Evolutionary conservation across 163 green algal genomes (phyloP).

Genomic region (Prototheca wickerhamii): DNA sequence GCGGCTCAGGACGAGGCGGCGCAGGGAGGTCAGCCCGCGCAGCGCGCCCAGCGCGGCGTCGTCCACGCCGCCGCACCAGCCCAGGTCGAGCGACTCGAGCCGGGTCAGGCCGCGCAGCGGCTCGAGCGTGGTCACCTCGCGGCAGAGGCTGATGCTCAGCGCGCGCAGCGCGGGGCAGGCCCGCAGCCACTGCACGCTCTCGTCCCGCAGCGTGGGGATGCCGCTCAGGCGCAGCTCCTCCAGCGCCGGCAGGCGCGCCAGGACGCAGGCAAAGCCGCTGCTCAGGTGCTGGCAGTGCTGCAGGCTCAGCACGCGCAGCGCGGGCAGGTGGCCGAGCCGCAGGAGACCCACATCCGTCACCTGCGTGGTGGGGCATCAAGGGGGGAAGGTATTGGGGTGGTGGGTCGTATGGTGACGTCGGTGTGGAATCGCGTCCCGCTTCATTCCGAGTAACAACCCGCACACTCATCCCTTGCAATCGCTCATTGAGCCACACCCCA

Average conservation of each 20-base stretch:
- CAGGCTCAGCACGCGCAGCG: constrained; percentile 9
- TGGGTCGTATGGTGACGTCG: not conserved
- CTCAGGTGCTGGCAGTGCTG: too few species aligned
- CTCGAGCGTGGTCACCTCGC: not conserved
- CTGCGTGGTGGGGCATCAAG: constrained; percentile 2
- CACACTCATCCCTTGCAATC: not conserved
- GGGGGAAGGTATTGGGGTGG: not conserved
- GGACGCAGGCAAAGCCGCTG: not conserved
- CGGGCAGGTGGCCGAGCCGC: constrained; percentile 7
- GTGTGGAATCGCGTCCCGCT: not conserved
- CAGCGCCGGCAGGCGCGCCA: constrained; percentile 1
- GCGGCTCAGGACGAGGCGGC: constrained; percentile 12
- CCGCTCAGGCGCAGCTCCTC: constrained; percentile 16
- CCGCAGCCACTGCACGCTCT: constrained; percentile 2
- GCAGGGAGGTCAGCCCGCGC: constrained; percentile 7
- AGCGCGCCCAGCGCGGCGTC: constrained; percentile 10
- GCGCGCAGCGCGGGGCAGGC: constrained; percentile 4
- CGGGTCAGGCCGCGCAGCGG: constrained; percentile 2
- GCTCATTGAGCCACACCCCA: not conserved
- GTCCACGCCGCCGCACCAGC: constrained; percentile 17
- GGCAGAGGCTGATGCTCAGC: constrained; percentile 19
- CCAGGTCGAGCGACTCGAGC: constrained; percentile 12
- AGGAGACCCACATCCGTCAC: constrained; percentile 1
- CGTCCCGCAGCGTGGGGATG: constrained; percentile 5
- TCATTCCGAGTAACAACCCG: not conserved